Conservation (phyloP, 2,329 filamentous ascomycete genomes). For the Didymella pinodella region DNA sequence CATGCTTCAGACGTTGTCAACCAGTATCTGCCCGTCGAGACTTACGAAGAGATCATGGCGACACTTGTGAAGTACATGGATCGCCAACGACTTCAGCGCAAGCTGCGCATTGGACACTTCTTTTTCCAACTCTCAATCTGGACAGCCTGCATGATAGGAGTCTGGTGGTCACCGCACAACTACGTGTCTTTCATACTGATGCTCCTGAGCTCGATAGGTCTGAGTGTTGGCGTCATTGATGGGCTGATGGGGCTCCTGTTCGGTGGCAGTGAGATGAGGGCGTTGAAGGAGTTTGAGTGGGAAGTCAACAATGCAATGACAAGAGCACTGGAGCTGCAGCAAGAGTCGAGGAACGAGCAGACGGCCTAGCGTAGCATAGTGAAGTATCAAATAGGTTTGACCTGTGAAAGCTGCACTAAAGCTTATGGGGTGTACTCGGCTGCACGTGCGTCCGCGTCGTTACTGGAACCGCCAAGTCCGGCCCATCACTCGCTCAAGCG, state of each 20-base stretch:
- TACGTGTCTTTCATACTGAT: constrained; percentile 83
- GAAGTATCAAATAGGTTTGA: neutral
- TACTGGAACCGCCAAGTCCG: constrained; percentile 21
- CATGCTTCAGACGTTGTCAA: constrained; percentile 30
- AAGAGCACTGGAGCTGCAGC: constrained; percentile 32
- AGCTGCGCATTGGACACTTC: constrained; percentile 78
- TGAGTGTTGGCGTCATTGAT: constrained; percentile 80
- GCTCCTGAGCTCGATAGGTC: constrained; percentile 77
- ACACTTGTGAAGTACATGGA: constrained; percentile 72
- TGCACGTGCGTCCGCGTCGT: constrained; percentile 31
- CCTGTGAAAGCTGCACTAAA: neutral
- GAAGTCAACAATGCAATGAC: constrained; percentile 66
- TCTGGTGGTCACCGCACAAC: constrained; percentile 84
- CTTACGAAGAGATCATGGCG: constrained; percentile 76
- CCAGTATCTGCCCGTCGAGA: constrained; percentile 55
- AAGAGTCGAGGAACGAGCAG: neutral
- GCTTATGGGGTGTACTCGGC: constrained; percentile 1
- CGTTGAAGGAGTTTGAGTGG: constrained; percentile 91
- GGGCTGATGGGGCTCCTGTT: constrained; percentile 89
- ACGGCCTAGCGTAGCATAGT: neutral
- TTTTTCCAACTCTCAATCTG: constrained; percentile 70
- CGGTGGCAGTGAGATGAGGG: constrained; percentile 81
- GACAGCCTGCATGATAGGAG: constrained; percentile 76
- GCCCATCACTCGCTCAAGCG: constrained; percentile 13
- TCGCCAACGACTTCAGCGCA: constrained; percentile 76